These are phyloP conservation scores for Psilocybe azurescens DNA, from an alignment of 768 basidiomycete species.

Conservation along the genomic window DNA sequence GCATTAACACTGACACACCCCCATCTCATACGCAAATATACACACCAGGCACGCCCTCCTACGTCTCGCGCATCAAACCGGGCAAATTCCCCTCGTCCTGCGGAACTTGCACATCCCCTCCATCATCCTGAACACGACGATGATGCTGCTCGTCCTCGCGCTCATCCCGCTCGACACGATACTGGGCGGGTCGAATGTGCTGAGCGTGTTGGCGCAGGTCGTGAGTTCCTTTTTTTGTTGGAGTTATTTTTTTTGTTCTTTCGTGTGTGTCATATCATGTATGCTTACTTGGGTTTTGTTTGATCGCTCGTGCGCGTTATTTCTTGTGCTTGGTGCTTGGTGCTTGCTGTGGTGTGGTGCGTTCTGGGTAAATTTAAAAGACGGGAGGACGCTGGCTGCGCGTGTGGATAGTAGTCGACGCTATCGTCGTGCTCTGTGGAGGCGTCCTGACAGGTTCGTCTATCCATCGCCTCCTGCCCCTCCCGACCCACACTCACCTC, in stretches of 20 bases:
- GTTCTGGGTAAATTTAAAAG: conserved; percentile 30
- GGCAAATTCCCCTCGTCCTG: conserved; percentile 60
- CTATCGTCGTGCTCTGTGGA: conserved; percentile 73
- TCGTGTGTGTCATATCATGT: too few relatives aligned
- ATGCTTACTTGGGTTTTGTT: neutral
- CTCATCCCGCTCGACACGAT: conserved; percentile 58
- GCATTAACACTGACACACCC: too few relatives aligned
- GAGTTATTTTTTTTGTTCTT: too few relatives aligned
- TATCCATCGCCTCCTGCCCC: too few relatives aligned
- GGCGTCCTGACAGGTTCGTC: conserved; percentile 57
- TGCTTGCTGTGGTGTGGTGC: too few relatives aligned
- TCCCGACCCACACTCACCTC: too few relatives aligned
- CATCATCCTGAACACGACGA: conserved; percentile 55
- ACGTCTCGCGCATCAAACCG: conserved; percentile 63
- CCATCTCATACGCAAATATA: neutral
- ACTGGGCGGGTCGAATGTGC: conserved; percentile 58
- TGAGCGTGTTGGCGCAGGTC: conserved; percentile 65
- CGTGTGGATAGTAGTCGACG: conserved; percentile 67
- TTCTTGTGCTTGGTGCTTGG: too few relatives aligned
- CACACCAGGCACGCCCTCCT: conserved; percentile 60
- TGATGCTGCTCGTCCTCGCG: conserved; percentile 67
- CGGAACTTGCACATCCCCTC: conserved; percentile 69
- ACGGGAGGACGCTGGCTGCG: conserved; percentile 66
- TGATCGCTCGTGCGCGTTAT: too few relatives aligned
- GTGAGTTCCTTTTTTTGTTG: conserved; percentile 33